These are phyloP conservation scores for Sordariomycetes sp. DNA, from an alignment of 2,329 filamentous ascomycete genomes.

Conservation along the genomic window DNA sequence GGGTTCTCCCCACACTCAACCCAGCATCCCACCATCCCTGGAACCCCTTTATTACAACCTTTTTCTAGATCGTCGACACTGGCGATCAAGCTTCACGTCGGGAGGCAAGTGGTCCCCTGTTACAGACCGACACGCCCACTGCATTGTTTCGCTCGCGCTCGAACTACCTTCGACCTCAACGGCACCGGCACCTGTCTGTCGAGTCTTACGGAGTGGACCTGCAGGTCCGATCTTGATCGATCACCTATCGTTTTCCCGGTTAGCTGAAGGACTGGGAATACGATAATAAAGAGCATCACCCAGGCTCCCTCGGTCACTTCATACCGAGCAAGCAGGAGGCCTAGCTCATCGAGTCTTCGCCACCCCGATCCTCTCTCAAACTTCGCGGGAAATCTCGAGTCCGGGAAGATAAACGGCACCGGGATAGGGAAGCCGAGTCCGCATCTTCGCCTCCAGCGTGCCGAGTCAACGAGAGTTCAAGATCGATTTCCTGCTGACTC, in stretches of 20 bases:
- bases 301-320: background rate
- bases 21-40: background rate
- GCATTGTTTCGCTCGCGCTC: background rate
- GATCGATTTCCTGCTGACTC: background rate
- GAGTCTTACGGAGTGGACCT: background rate
- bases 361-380: background rate
- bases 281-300: background rate
- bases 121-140: background rate
- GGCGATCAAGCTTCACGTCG: background rate
- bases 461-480: background rate
- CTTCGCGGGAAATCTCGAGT: background rate
- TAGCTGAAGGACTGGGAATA: background rate
- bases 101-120: background rate
- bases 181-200: background rate
- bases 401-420: background rate
- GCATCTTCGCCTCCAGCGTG: background rate
- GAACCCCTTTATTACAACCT: slow-evolving; percentile 2
- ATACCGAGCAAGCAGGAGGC: background rate
- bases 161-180: background rate
- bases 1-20: slow-evolving; percentile 5
- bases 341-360: background rate
- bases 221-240: background rate
- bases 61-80: slow-evolving; percentile 1
- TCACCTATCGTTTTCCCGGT: background rate
- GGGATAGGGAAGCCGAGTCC: background rate